Evolutionary conservation across 305 asterid species (phyloP).

Genomic region (Lippia alba): DNA sequence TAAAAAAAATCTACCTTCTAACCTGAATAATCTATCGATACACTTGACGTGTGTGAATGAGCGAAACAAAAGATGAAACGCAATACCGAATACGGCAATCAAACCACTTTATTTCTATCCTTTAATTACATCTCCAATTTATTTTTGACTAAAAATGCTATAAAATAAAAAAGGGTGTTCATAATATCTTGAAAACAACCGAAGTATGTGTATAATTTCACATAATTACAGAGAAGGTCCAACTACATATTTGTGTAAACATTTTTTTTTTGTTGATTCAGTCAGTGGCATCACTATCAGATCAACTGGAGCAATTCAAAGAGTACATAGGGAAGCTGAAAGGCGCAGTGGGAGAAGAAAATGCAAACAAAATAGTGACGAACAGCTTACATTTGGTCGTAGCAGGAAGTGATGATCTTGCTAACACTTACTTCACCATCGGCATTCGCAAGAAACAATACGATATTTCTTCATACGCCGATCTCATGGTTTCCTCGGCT

Average conservation of each 20-base stretch:
- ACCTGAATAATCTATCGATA: too few species aligned
- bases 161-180: too few species aligned
- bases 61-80: too few species aligned
- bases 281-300: slow-evolving; percentile 57
- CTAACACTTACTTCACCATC: slow-evolving; percentile 71
- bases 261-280: slow-evolving; percentile 29
- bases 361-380: slow-evolving; percentile 42
- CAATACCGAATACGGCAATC: too few species aligned
- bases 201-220: too few species aligned
- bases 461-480: slow-evolving; percentile 57
- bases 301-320: slow-evolving; percentile 60
- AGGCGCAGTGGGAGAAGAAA: slow-evolving; percentile 61
- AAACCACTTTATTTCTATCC: too few species aligned
- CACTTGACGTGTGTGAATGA: too few species aligned
- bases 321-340: slow-evolving; percentile 68
- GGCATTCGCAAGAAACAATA: slow-evolving; percentile 48
- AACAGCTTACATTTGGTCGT: slow-evolving; percentile 56
- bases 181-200: too few species aligned
- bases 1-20: too few species aligned
- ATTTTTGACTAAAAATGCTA: too few species aligned
- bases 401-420: slow-evolving; percentile 81
- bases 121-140: too few species aligned
- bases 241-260: not conserved
- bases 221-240: not conserved
- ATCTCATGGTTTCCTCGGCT: slow-evolving; percentile 60